Evolutionary conservation across 805 yeast species (phyloP), one percentile per base, ranked within the genome.

Genomic region (Yarrowia phangngaensis): DNA sequence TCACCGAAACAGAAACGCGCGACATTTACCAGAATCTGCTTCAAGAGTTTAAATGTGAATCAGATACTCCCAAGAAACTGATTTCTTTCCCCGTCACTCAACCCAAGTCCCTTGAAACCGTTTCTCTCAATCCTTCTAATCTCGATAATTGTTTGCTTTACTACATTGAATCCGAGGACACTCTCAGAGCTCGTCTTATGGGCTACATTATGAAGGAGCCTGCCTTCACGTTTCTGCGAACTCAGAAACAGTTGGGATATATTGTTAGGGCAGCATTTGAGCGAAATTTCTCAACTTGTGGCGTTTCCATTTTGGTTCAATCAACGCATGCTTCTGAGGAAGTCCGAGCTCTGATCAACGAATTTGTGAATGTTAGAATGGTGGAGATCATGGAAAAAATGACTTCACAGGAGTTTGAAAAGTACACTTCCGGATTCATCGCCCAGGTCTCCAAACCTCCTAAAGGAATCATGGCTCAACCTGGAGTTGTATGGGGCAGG

Each of bases 161-260:
- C 19, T 38, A 38, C 24, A 19, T 38, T 16, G 45, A 38, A 24
- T 17, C 32, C 1, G 24, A 26, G 9, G 7, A 38, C 4, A 28
- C 27, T 13, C 32, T 19, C 1, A 38, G 17, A 24, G 45, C 45
- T 3, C 31, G 45, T 8, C 31, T 38, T 4, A 11, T 86, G 41
- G 76, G 82, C 0, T 89, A 84, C 53, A 73, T 88, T 53, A 69
- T 83, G 43, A 78, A 76, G 56, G 97, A 90, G 62, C 97, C 96
- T 4, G 84, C 90, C 53, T 92, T 90, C 65, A 81, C 85, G 59
- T 84, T 83, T 53, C 72, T 90, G 51, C 76, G 98, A 64, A 90
- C 98, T 4, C 82, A 86, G 58, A 97, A 90, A 66, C 97, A 92
- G 64, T 72, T 90, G 24, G 98, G 98, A 2, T 90, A 90, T 60